phyloP scores from a whole-genome alignment of 192 early-diverging fungal species.

The Mortierella alpina region DNA sequence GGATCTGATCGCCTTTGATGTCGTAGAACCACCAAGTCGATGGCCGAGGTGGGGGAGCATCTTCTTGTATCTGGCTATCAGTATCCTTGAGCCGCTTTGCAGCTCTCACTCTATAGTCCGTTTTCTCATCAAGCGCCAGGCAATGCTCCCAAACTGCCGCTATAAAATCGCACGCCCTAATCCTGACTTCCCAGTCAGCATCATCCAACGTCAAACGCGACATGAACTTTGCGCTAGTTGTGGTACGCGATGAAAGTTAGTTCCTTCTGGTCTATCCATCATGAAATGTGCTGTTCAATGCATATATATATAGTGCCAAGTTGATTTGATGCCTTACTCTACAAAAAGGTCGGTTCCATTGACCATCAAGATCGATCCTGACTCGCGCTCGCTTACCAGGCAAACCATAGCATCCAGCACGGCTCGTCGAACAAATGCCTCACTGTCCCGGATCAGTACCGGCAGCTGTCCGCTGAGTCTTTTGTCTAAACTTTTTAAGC shows the following conservation, averaged over 20 bases:
- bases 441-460: constrained; percentile 57
- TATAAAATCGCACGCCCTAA: constrained; percentile 61
- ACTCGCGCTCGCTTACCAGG: constrained; percentile 58
- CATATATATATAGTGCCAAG: background rate
- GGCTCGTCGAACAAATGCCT: constrained; percentile 64
- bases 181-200: constrained; percentile 62
- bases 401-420: constrained; percentile 63
- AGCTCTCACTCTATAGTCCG: constrained; percentile 28
- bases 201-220: constrained; percentile 58
- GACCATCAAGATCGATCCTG: constrained; percentile 57
- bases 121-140: constrained; percentile 35
- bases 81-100: constrained; percentile 38
- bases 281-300: background rate
- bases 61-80: background rate
- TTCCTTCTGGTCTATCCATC: too few relatives aligned
- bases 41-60: constrained; percentile 2
- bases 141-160: constrained; percentile 59
- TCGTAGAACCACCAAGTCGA: constrained; percentile 56
- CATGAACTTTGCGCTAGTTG: constrained; percentile 52
- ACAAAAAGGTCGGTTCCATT: constrained; percentile 35
- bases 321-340: constrained; percentile 22
- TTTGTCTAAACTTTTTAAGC: constrained; percentile 39
- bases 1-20: constrained; percentile 56
- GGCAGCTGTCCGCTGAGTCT: constrained; percentile 55
- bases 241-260: background rate